Base-by-base conservation (phyloP, 345 rosid species). In the Boechera divaricarpa region DNA sequence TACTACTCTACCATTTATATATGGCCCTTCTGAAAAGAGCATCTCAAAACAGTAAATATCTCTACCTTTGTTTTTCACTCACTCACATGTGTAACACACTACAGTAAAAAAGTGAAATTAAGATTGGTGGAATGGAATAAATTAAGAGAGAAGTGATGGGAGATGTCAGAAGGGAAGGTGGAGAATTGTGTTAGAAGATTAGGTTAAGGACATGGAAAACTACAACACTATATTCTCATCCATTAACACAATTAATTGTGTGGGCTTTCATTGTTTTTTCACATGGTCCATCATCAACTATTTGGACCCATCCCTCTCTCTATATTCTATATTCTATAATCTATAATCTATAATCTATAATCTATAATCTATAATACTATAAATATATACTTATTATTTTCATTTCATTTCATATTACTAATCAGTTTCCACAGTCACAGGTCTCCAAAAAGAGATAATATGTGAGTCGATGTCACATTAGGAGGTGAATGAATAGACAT, bases 161-260 rank as follows among this genome's bases (percentile, higher is more conserved):
- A 67, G 73, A 53, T 73, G 78, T 73, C 78, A 73, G 82, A 78
- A 72, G 28, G 38, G 77, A 78, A 58, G 77, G 81, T 78, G 62
- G 48, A 58, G 51, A 63, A 35, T 65, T 29, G 53, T 13, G 65
- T 72, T 58, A 45, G 47, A 57, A 52, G 60, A 70, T 70, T 63
- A 71, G 77, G 52, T 57, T 58, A 72, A 72, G 69, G 81, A 73
- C 81, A 73, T 59, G 58, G 81, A 72, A 72, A 78, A 65, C 69
- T 59, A 78, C 77, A 72, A 72, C 57, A 66, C 78, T 42, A 53
- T 44, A 53, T 67, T 67, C 64, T 73, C 78, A 59, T 64, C 57
- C 67, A 35, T 15, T 59, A 61, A 35, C 38, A 65, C 73, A 49
- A 76, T 78, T 49, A 78, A 72, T 71, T 72, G 39, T 78, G 81